Base-by-base conservation (phyloP, 345 rosid species). In the Draba incana region DNA sequence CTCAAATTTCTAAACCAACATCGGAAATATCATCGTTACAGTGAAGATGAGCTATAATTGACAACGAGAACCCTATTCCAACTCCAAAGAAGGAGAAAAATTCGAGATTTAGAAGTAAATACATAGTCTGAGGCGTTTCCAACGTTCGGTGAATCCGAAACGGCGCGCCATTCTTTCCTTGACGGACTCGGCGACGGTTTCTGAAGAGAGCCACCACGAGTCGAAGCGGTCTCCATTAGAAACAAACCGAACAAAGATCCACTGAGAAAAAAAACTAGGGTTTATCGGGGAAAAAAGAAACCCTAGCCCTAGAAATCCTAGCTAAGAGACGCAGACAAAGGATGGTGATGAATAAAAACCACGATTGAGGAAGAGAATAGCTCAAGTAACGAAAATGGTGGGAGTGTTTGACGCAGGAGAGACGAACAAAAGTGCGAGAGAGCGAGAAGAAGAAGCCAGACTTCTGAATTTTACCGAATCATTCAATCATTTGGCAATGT, bases 111-210 rank as follows among this genome's bases (percentile, higher is more conserved):
- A 41, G 67, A 63, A 38, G 54, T 27, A 11, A n/a, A 56, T 24
- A 39, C 44, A 73, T 86, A 92, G 39, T 83, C 88, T 8, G 77
- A 80, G 4, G 69, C 69, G 75, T 79, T 87, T 50, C 87, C 86
- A 69, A 69, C 83, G 25, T 83, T 70, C 51, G 85, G 97, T 50
- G 81, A 84, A 54, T 95, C 99, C 11, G 98, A 80, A 62, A 86
- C 86, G 30, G 97, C 98, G 39, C 96, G 98, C 98, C 99, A 92
- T 78, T 92, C 96, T 80, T 92, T 92, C 76, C 96, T 71, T 10
- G 85, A 73, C 20, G 83, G 80, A 35, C 31, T 56, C 5, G 74
- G 56, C 15, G 81, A 66, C 2, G 84, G 61, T 78, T 83, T 85
- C 80, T 81, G 89, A 74, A 86, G 64, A 48, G 97, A 77, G 78